A percentile compares a stretch with the other conserved stretches of the same genome.
phyloP scores from a whole-genome alignment of 805 yeast genomes.

The Yarrowia osloensis region DNA sequence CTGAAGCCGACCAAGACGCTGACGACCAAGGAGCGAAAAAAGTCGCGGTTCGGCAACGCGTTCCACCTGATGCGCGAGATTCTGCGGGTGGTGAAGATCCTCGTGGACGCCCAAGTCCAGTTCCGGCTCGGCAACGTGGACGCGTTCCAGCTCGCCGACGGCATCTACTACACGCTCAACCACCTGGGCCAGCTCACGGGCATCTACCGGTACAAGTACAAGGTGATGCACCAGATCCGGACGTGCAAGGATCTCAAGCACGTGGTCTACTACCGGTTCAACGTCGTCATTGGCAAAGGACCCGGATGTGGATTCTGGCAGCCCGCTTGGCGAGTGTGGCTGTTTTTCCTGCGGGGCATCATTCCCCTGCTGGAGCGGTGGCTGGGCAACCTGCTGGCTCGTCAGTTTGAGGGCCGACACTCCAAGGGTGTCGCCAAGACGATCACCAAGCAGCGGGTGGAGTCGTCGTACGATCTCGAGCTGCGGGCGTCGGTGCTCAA shows the following conservation, averaged over 20 bases:
- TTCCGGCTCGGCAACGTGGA: slow-evolving; percentile 87
- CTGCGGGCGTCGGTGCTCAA: slow-evolving; percentile 92
- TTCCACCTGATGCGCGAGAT: slow-evolving; percentile 93
- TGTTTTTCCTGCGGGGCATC: slow-evolving; percentile 85
- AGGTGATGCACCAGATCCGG: slow-evolving; percentile 96
- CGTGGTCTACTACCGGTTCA: slow-evolving; percentile 81
- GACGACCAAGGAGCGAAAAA: slow-evolving; percentile 93
- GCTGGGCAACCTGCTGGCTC: slow-evolving; percentile 85
- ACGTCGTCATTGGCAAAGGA: slow-evolving; percentile 87
- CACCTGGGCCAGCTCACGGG: slow-evolving; percentile 97
- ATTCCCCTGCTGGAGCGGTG: slow-evolving; percentile 91
- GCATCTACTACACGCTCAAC: slow-evolving; percentile 82
- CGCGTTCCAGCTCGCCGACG: slow-evolving; percentile 93
- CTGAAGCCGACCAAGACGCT: slow-evolving; percentile 94
- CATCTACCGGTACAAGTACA: slow-evolving; percentile 92
- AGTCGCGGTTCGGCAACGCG: slow-evolving; percentile 94
- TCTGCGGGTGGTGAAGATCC: slow-evolving; percentile 72
- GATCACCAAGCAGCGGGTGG: slow-evolving; percentile 92
- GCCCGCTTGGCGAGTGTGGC: slow-evolving; percentile 98
- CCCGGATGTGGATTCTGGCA: slow-evolving; percentile 99
- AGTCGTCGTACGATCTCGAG: slow-evolving; percentile 91
- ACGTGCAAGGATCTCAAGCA: slow-evolving; percentile 96
- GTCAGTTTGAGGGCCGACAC: slow-evolving; percentile 95
- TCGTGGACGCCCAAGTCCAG: slow-evolving; percentile 94
- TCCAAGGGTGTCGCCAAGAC: slow-evolving; percentile 91